A percentile compares a stretch with the other conserved stretches of the same genome.
Evolutionary conservation across 805 yeast species (phyloP).

Genomic region (Ascoidea tarda): DNA sequence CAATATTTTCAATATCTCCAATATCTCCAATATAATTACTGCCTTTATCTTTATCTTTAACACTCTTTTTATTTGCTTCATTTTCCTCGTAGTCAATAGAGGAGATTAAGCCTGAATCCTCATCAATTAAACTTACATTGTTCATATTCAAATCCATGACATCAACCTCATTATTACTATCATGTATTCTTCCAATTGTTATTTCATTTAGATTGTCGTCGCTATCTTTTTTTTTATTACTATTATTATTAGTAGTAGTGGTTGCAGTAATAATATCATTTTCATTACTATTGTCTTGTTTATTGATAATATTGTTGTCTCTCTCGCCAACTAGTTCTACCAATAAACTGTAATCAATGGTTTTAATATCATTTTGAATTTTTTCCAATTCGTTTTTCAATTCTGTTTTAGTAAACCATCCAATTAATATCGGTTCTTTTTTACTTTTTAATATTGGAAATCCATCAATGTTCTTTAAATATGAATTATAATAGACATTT

Average conservation of each 20-base stretch:
- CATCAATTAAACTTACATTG: too few species aligned
- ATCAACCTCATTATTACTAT: too few species aligned
- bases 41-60: not conserved
- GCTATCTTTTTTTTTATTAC: too few species aligned
- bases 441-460: constrained; percentile 29
- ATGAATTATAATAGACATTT: constrained; percentile 18
- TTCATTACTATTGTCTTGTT: too few species aligned
- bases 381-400: constrained; percentile 18
- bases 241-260: too few species aligned
- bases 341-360: not conserved
- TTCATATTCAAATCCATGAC: too few species aligned
- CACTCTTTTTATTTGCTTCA: not conserved
- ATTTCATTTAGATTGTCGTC: too few species aligned
- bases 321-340: not conserved
- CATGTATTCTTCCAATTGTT: too few species aligned
- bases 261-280: too few species aligned
- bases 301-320: too few species aligned
- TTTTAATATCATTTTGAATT: not conserved
- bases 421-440: constrained; percentile 21
- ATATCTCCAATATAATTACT: not conserved
- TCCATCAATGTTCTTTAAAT: not conserved
- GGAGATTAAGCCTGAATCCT: too few species aligned
- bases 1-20: not conserved
- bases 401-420: constrained; percentile 27
- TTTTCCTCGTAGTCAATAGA: not conserved